Evolutionary conservation across 768 basidiomycete genomes (phyloP).

Genomic region (Mycena haematopus): DNA sequence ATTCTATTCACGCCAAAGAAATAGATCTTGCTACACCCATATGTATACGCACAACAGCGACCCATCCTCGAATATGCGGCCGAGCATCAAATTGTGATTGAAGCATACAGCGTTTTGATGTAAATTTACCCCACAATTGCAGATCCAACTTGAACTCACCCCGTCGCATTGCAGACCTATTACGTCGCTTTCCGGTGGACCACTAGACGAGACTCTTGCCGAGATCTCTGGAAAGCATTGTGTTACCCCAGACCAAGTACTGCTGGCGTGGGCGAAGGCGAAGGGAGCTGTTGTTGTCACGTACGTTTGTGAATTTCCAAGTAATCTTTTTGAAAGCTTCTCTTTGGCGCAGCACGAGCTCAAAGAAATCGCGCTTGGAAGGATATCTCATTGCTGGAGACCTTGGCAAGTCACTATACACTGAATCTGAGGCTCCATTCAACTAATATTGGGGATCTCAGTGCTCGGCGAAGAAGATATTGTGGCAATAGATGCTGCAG

Average conservation of each 20-base stretch:
- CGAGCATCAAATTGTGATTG: slow-evolving; percentile 66
- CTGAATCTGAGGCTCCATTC: not conserved
- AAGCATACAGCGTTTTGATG: slow-evolving; percentile 76
- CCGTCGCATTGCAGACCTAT: slow-evolving; percentile 54
- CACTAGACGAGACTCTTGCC: slow-evolving; percentile 64
- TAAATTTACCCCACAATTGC: slow-evolving; percentile 36
- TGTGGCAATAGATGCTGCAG: not conserved
- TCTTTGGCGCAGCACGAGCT: slow-evolving; percentile 54
- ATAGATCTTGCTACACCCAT: slow-evolving; percentile 75
- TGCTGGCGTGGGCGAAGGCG: slow-evolving; percentile 74
- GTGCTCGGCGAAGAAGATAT: not conserved
- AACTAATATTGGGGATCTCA: not conserved
- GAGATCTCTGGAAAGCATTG: slow-evolving; percentile 57
- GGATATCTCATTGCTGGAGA: slow-evolving; percentile 75
- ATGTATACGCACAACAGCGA: slow-evolving; percentile 61
- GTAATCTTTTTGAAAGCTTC: no score
- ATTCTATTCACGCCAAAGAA: no score
- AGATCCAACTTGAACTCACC: not conserved
- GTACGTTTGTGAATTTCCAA: slow-evolving; percentile 43
- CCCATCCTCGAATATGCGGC: slow-evolving; percentile 64
- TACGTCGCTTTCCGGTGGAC: slow-evolving; percentile 63
- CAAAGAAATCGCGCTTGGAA: slow-evolving; percentile 67
- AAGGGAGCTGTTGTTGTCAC: slow-evolving; percentile 73
- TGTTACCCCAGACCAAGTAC: slow-evolving; percentile 67
- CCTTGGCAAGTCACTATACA: slow-evolving; percentile 48